phyloP scores from a whole-genome alignment of 257 asterid genomes.

The Capsicum chinense region DNA sequence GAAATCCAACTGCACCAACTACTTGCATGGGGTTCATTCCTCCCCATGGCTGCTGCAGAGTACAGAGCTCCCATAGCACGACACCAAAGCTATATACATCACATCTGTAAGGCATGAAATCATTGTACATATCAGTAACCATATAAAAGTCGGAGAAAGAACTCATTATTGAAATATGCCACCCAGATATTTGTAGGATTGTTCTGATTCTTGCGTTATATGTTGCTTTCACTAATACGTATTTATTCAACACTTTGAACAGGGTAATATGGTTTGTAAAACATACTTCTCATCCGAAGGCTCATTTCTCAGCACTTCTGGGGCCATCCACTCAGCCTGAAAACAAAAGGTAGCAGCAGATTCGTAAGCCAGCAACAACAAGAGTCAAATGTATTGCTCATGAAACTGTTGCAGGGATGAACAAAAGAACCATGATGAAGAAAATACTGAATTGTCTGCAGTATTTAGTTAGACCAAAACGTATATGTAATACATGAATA shows the following conservation, averaged over 20 bases:
- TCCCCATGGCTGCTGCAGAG: slow-evolving; percentile 94
- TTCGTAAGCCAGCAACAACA: slow-evolving; percentile 19
- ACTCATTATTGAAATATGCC: slow-evolving; percentile 19
- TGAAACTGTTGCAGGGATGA: slow-evolving; percentile 15
- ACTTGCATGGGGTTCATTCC: slow-evolving; percentile 99
- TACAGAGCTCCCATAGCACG: slow-evolving; percentile 93
- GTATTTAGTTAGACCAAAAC: neutral
- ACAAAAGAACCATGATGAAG: neutral
- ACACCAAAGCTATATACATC: slow-evolving; percentile 95
- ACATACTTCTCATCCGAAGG: slow-evolving; percentile 96
- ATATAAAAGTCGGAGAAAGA: neutral
- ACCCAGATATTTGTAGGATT: slow-evolving; percentile 11
- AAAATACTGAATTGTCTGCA: neutral
- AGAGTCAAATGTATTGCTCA: neutral
- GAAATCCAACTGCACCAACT: slow-evolving; percentile 98
- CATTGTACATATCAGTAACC: slow-evolving; percentile 24
- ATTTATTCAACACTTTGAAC: slow-evolving; percentile 1
- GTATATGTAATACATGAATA: slow-evolving; percentile 12
- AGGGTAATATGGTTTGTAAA: neutral
- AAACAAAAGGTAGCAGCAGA: slow-evolving; percentile 32
- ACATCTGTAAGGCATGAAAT: slow-evolving; percentile 58
- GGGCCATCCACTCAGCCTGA: slow-evolving; percentile 99
- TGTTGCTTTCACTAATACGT: neutral
- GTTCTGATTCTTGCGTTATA: neutral
- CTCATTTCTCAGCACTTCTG: slow-evolving; percentile 97